Evolutionary conservation across 352 stramenopile genomes (phyloP).

Genomic region (Phytophthora brassicae): DNA sequence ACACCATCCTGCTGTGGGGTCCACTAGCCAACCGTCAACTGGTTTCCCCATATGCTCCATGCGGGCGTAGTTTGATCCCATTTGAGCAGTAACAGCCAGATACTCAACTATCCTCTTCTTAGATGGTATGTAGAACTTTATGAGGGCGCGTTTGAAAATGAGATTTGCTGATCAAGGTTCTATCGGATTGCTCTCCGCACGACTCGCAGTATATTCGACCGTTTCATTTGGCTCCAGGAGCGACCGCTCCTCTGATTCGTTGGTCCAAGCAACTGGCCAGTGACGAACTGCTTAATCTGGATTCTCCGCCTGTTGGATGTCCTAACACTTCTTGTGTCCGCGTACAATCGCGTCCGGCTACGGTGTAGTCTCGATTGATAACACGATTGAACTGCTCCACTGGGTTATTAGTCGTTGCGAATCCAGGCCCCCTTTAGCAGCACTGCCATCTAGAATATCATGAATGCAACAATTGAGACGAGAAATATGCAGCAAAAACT

Average conservation of each 20-base stretch:
- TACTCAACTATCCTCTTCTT: slow-evolving; percentile 3
- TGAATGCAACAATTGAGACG: slow-evolving; percentile 5
- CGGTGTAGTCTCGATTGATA: slow-evolving; percentile 22
- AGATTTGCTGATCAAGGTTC: background rate
- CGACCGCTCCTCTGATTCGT: background rate
- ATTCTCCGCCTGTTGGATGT: background rate
- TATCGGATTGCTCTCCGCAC: slow-evolving; percentile 1
- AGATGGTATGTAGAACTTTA: background rate
- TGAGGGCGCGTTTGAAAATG: slow-evolving; percentile 7
- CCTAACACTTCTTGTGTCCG: background rate
- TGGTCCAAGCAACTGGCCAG: background rate
- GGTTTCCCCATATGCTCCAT: background rate
- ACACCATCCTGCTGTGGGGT: background rate
- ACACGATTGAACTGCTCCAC: slow-evolving; percentile 16
- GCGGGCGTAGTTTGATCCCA: no score
- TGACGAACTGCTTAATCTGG: background rate
- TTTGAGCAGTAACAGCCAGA: slow-evolving; percentile 3
- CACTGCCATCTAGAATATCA: slow-evolving; percentile 22
- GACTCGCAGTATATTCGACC: background rate
- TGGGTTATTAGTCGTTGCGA: slow-evolving; percentile 12
- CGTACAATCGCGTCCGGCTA: slow-evolving; percentile 6
- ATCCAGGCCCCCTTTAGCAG: slow-evolving; percentile 8
- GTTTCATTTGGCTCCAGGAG: background rate
- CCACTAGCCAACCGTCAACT: slow-evolving; percentile 1
- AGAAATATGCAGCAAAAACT: slow-evolving; percentile 14